Conservation (phyloP, 352 stramenopile genomes). For the Phytophthora constricta region DNA sequence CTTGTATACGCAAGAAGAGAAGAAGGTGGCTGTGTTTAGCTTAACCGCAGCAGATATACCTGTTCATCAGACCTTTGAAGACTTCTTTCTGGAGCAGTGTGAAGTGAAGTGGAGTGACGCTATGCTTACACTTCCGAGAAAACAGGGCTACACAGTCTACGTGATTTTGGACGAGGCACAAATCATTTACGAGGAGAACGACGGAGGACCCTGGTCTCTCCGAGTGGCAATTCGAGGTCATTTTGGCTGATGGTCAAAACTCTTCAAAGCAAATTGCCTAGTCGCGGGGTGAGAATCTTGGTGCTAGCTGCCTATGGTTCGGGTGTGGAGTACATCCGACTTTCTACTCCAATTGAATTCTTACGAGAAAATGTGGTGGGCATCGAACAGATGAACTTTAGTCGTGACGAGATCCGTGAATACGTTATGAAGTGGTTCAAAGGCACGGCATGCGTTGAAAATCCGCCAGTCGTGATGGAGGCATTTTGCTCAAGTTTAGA, state of each 20-base stretch:
- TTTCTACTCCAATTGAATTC: slow-evolving; percentile 11
- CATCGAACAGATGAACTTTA: slow-evolving; percentile 17
- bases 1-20: slow-evolving; percentile 1
- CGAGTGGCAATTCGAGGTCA: not conserved
- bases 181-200: not conserved
- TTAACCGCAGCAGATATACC: not conserved
- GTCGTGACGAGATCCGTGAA: slow-evolving; percentile 7
- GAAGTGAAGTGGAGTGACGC: too few species aligned
- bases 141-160: not conserved
- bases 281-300: slow-evolving; percentile 5
- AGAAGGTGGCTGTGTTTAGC: slow-evolving; percentile 15
- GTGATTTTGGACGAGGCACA: slow-evolving; percentile 14
- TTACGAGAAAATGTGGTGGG: slow-evolving; percentile 5
- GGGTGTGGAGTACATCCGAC: not conserved
- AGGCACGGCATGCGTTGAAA: slow-evolving; percentile 10
- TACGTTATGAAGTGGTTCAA: slow-evolving; percentile 16
- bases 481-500: slow-evolving; percentile 16
- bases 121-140: not conserved
- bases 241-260: slow-evolving; percentile 18
- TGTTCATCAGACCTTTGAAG: not conserved
- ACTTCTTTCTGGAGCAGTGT: too few species aligned
- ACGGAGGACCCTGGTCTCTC: too few species aligned
- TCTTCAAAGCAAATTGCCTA: too few species aligned
- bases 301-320: slow-evolving; percentile 11
- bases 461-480: slow-evolving; percentile 4